Conservation (phyloP, 805 yeast genomes). For the Ogataea philodendri region DNA sequence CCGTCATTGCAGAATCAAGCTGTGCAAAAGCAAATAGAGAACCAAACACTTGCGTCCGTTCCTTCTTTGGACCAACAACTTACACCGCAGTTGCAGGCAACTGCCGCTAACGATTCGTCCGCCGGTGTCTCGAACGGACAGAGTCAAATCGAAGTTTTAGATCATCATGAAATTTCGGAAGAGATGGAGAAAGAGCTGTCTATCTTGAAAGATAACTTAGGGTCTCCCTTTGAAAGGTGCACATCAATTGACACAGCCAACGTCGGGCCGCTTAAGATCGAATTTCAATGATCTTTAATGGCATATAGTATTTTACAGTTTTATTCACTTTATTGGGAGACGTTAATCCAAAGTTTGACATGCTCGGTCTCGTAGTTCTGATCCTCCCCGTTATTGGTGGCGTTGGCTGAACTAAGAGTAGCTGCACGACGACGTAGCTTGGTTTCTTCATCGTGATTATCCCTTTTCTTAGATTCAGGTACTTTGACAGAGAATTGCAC, state of each 20-base stretch:
- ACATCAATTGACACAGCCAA: constrained; percentile 9
- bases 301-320: constrained; percentile 2
- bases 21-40: constrained; percentile 1
- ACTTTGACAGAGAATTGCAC: constrained; percentile 37
- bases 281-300: constrained; percentile 8
- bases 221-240: constrained; percentile 7
- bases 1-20: constrained; percentile 6
- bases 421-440: constrained; percentile 16
- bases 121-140: constrained; percentile 12
- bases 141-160: constrained; percentile 20
- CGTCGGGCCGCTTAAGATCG: constrained; percentile 17
- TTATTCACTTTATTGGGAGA: constrained; percentile 25
- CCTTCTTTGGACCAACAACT: constrained; percentile 14
- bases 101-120: constrained; percentile 10
- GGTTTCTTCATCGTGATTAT: constrained; percentile 11
- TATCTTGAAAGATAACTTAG: constrained; percentile 11
- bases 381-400: constrained; percentile 6
- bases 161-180: constrained; percentile 5
- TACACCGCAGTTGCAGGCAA: constrained; percentile 14
- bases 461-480: constrained; percentile 16
- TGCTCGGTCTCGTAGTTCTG: constrained; percentile 31
- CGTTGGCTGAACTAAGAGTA: constrained; percentile 5
- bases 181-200: constrained; percentile 18
- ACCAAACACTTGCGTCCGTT: constrained; percentile 11
- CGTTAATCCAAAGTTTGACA: constrained; percentile 41